These are phyloP conservation scores for Calonectria pseudoreteaudii DNA, from an alignment of 2,329 filamentous ascomycete genomes.

Conservation along the genomic window DNA sequence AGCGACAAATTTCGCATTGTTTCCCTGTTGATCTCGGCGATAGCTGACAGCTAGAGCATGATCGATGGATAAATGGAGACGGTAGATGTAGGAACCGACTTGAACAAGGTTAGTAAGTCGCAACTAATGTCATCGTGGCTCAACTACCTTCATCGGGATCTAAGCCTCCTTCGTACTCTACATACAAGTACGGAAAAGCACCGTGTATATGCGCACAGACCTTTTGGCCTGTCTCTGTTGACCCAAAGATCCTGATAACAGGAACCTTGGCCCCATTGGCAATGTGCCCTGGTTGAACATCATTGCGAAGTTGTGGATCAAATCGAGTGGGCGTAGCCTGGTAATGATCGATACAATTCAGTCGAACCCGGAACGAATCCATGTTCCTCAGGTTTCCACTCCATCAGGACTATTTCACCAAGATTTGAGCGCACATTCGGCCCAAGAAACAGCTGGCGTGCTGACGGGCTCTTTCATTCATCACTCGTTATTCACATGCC, in stretches of 20 bases:
- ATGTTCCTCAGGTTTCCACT: slow-evolving; percentile 41
- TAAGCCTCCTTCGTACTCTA: slow-evolving; percentile 83
- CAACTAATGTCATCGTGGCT: neutral
- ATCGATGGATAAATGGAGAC: slow-evolving; percentile 88
- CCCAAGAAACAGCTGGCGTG: neutral
- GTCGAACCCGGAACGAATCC: slow-evolving; percentile 86
- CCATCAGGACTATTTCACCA: slow-evolving; percentile 31
- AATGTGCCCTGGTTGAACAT: slow-evolving; percentile 68
- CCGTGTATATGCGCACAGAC: slow-evolving; percentile 97
- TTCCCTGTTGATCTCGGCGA: slow-evolving; percentile 77
- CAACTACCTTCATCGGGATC: slow-evolving; percentile 73
- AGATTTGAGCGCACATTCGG: neutral
- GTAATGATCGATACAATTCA: slow-evolving; percentile 98
- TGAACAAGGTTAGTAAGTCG: slow-evolving; percentile 24
- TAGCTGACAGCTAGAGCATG: slow-evolving; percentile 90
- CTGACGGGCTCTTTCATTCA: neutral
- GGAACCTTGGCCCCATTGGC: slow-evolving; percentile 80
- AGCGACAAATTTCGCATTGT: slow-evolving; percentile 80
- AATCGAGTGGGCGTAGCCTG: slow-evolving; percentile 82
- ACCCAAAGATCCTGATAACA: slow-evolving; percentile 89
- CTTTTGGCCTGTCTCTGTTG: slow-evolving; percentile 94
- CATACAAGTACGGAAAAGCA: slow-evolving; percentile 93
- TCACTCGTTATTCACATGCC: slow-evolving; percentile 2
- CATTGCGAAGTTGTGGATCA: slow-evolving; percentile 81
- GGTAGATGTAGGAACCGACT: slow-evolving; percentile 82